These are phyloP conservation scores for Nephelium lappaceum DNA, from an alignment of 345 rosid genomes.

Conservation along the genomic window DNA sequence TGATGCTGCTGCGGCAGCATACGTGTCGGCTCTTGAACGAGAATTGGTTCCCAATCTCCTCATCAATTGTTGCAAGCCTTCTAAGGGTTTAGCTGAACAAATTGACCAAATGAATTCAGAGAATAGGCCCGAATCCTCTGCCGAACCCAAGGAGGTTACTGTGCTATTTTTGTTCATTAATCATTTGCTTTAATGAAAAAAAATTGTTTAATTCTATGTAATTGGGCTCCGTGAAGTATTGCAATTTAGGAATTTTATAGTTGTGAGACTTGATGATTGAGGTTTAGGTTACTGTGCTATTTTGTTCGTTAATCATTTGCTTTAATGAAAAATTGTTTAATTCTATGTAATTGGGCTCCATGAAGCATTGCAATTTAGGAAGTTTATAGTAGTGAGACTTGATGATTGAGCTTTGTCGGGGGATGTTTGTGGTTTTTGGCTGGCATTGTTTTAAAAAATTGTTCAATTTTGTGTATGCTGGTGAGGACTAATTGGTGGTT, in stretches of 20 bases:
- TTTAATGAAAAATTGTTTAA: too few species aligned
- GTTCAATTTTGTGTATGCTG: neutral
- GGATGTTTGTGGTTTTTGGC: neutral
- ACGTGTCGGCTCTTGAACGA: conserved; percentile 60
- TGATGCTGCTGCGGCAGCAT: conserved; percentile 71
- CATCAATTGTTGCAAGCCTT: conserved; percentile 90
- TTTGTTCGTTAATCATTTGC: too few species aligned
- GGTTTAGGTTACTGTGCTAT: too few species aligned
- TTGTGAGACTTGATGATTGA: neutral
- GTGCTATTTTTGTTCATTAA: conserved; percentile 13
- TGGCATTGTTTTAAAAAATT: neutral
- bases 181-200: neutral
- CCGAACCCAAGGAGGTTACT: conserved; percentile 72
- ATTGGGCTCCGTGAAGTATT: neutral
- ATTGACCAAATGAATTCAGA: conserved; percentile 54
- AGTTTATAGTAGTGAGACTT: neutral
- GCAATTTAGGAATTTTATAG: neutral
- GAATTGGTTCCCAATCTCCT: conserved; percentile 78
- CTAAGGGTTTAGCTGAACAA: conserved; percentile 60
- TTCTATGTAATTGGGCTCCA: neutral
- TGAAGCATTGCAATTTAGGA: neutral
- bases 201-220: neutral
- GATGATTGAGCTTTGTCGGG: too few species aligned
- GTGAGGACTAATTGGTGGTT: neutral
- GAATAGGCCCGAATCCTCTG: conserved; percentile 57